Base-by-base conservation (phyloP, 345 rosid genomes). In the Citrus reticulata region DNA sequence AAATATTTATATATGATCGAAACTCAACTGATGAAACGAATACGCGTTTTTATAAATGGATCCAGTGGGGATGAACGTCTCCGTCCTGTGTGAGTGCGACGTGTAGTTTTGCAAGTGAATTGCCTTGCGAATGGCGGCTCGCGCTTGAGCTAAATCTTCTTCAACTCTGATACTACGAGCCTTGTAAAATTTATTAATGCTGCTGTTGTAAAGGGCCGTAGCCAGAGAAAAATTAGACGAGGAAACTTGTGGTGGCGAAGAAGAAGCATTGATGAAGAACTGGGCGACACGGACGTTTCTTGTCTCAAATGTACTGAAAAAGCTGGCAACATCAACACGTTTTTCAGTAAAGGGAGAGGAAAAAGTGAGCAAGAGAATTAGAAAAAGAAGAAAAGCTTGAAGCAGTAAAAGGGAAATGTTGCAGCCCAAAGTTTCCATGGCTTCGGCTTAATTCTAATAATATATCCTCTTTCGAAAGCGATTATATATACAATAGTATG, bases 21-120 rank as follows among this genome's bases (percentile, higher is more conserved):
- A 70, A 80, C 88, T 86, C 82, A 88, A 93, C 97, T 90, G 98
- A 72, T 92, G 95, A 87, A 93, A 93, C 24, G 95, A 91, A 42
- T 80, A 76, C 0, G 90, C 73, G 68, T 91, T 93, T 81, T 92
- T 85, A 81, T 93, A 93, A 54, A 88, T 64, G 14, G 82, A 63
- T 39, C 97, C 97, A 63, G 78, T 77, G 24, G 98, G 95, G 30
- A 87, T 29, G 72, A 73, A 92, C 0, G 54, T 81, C 30, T 88
- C 87, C 20, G 80, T 76, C 46, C 76, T 72, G 16, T 86, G 82
- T 4, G 94, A 89, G 19, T 86, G 81, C 2, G 94, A 87, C 14
- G 85, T 74, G 58, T 80, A 89, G 74, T 84, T 93, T 63, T 62
- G 78, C 25, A 40, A 35, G 46, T 49, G 80, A 69, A 91, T 65